Evolutionary conservation across 1,284 basidiomycete species (phyloP).

Genomic region (Ceratobasidium sp.): DNA sequence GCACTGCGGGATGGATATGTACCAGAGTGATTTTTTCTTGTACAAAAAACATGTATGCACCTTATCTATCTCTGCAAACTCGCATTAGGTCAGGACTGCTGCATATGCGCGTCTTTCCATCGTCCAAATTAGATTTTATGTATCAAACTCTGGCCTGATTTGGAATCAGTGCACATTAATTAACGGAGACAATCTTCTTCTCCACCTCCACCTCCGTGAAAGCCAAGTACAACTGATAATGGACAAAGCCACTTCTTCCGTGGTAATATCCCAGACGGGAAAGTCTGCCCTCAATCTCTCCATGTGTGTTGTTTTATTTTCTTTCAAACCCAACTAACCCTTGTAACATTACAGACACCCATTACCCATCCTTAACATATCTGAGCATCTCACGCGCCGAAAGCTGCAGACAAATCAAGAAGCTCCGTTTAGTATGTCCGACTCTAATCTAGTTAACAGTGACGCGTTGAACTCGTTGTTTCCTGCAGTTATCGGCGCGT

Average conservation of each 20-base stretch:
- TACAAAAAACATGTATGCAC: not conserved
- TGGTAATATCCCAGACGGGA: slow-evolving; percentile 28
- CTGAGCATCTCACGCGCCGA: slow-evolving; percentile 89
- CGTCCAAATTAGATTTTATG: too few relatives aligned
- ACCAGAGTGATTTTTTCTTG: slow-evolving; percentile 44
- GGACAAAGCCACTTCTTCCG: slow-evolving; percentile 29
- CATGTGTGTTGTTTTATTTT: slow-evolving; percentile 8
- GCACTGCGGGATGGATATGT: slow-evolving; percentile 58
- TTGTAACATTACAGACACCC: slow-evolving; percentile 72
- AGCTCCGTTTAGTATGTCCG: slow-evolving; percentile 67
- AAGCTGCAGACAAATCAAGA: slow-evolving; percentile 72
- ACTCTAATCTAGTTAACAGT: not conserved
- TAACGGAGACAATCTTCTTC: slow-evolving; percentile 15
- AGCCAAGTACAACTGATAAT: not conserved
- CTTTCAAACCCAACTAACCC: not conserved
- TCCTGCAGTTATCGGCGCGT: slow-evolving; percentile 81
- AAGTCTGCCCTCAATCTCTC: slow-evolving; percentile 28
- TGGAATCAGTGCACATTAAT: slow-evolving; percentile 26
- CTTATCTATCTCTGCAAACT: not conserved
- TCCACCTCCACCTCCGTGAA: slow-evolving; percentile 14
- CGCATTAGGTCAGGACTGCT: not conserved
- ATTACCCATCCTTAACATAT: slow-evolving; percentile 94
- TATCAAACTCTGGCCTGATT: too few relatives aligned
- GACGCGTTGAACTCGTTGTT: slow-evolving; percentile 3
- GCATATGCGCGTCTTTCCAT: not conserved